These are phyloP conservation scores for Staphylotrichum tortipilum DNA, from an alignment of 495 filamentous ascomycete species.

Conservation along the genomic window DNA sequence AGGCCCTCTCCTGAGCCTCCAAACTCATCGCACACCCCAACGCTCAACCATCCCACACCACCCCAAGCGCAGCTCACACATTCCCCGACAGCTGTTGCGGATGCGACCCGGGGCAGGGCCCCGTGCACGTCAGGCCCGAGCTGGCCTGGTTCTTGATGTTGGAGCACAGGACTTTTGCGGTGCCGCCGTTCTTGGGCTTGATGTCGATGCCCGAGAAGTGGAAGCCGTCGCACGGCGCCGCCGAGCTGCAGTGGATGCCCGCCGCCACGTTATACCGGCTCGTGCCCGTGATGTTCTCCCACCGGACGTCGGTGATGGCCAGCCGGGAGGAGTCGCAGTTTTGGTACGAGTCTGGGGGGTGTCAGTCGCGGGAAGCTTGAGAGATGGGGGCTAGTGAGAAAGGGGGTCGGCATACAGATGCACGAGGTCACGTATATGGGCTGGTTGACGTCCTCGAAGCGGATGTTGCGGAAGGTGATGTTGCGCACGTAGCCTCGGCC, in stretches of 20 bases:
- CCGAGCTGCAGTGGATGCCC: conserved; percentile 44
- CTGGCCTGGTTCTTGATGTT: conserved; percentile 35
- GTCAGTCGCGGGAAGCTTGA: neutral
- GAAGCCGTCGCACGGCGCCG: conserved; percentile 40
- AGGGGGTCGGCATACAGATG: conserved; percentile 32
- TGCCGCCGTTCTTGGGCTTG: conserved; percentile 32
- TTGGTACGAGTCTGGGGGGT: conserved; percentile 31
- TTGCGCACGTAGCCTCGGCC: conserved; percentile 40
- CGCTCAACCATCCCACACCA: too few relatives aligned
- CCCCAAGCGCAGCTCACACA: too few relatives aligned
- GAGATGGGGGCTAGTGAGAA: neutral
- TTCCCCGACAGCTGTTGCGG: conserved; percentile 40
- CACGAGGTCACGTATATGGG: conserved; percentile 52
- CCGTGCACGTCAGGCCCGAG: conserved; percentile 32
- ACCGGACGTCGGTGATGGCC: conserved; percentile 42
- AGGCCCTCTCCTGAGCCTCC: too few relatives aligned
- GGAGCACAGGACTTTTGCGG: conserved; percentile 37
- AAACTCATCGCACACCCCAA: too few relatives aligned
- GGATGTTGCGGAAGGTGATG: conserved; percentile 45
- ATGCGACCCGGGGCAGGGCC: conserved; percentile 35
- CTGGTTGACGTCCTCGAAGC: conserved; percentile 40
- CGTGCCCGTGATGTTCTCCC: conserved; percentile 50
- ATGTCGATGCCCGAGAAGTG: conserved; percentile 46
- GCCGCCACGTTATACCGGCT: conserved; percentile 45
- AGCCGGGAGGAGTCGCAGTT: conserved; percentile 46